These are phyloP conservation scores for Diaporthe caulivora DNA, from an alignment of 2,329 filamentous ascomycete species.

Conservation along the genomic window DNA sequence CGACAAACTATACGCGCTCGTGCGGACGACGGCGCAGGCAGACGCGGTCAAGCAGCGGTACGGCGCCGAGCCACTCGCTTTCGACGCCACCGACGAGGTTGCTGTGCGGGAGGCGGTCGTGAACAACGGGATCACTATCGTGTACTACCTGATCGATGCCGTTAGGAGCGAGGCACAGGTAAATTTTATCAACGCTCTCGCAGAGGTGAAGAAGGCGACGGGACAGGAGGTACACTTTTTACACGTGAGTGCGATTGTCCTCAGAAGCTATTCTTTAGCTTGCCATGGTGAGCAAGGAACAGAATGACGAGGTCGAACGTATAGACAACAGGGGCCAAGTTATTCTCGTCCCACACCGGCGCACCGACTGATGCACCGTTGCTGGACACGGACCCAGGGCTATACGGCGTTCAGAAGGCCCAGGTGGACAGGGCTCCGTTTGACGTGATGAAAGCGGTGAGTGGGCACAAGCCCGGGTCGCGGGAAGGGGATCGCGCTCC, in stretches of 20 bases:
- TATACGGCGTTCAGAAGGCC: constrained; percentile 59
- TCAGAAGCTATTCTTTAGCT: not conserved
- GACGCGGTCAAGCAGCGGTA: constrained; percentile 56
- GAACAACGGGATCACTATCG: constrained; percentile 58
- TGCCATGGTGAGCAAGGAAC: too few species aligned
- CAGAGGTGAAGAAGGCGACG: constrained; percentile 55
- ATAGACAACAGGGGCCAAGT: constrained; percentile 63
- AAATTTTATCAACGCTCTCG: constrained; percentile 59
- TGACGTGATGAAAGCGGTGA: not conserved
- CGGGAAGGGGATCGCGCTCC: not conserved
- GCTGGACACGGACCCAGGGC: constrained; percentile 55
- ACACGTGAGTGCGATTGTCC: constrained; percentile 47
- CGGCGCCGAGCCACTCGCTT: constrained; percentile 55
- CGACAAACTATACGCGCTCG: constrained; percentile 59
- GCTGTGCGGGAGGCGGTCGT: constrained; percentile 54
- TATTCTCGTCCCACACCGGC: constrained; percentile 62
- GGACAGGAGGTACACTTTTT: constrained; percentile 61
- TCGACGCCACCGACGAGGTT: constrained; percentile 53
- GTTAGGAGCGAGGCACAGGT: constrained; percentile 48
- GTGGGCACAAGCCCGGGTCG: not conserved
- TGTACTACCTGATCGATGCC: constrained; percentile 62
- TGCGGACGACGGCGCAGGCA: constrained; percentile 59
- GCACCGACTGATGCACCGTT: constrained; percentile 56
- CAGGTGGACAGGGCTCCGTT: constrained; percentile 43
- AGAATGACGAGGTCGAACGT: not conserved